phyloP scores from a whole-genome alignment of 352 stramenopile genomes.

The Pythium pectinolyticum region DNA sequence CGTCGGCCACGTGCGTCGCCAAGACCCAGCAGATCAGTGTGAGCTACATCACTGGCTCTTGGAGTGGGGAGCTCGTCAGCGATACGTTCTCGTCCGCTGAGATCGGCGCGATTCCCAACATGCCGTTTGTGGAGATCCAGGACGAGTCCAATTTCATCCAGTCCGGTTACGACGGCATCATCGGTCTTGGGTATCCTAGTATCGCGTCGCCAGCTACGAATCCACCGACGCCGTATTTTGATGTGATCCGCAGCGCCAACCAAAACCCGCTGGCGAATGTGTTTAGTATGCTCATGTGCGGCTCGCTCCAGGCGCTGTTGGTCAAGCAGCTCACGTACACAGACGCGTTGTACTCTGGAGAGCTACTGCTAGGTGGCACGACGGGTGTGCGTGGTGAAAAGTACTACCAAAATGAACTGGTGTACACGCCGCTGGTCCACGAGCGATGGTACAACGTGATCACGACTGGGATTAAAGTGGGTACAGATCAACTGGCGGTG shows the following conservation, averaged over 20 bases:
- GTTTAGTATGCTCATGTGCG: slow-evolving; percentile 80
- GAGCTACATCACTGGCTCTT: slow-evolving; percentile 75
- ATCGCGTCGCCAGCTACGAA: slow-evolving; percentile 58
- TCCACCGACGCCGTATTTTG: slow-evolving; percentile 61
- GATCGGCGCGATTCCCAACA: slow-evolving; percentile 41
- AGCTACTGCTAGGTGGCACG: slow-evolving; percentile 61
- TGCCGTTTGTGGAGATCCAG: slow-evolving; percentile 66
- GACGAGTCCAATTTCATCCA: slow-evolving; percentile 68
- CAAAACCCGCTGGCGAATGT: slow-evolving; percentile 44
- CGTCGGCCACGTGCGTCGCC: slow-evolving; percentile 58
- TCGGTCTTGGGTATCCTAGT: slow-evolving; percentile 59
- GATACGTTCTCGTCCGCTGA: slow-evolving; percentile 70
- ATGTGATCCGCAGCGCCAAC: slow-evolving; percentile 41
- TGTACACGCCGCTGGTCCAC: slow-evolving; percentile 77
- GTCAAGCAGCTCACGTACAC: slow-evolving; percentile 38
- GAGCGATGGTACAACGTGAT: slow-evolving; percentile 81
- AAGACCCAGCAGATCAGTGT: slow-evolving; percentile 47
- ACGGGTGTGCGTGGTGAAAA: slow-evolving; percentile 42
- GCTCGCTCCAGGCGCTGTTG: slow-evolving; percentile 63
- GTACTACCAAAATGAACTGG: slow-evolving; percentile 61
- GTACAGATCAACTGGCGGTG: slow-evolving; percentile 41
- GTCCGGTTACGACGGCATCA: slow-evolving; percentile 71
- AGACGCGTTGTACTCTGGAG: slow-evolving; percentile 51
- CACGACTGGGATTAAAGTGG: slow-evolving; percentile 64
- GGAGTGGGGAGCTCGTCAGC: slow-evolving; percentile 59